phyloP scores from a whole-genome alignment of 257 asterid species.

The Solanum bulbocastanum region DNA sequence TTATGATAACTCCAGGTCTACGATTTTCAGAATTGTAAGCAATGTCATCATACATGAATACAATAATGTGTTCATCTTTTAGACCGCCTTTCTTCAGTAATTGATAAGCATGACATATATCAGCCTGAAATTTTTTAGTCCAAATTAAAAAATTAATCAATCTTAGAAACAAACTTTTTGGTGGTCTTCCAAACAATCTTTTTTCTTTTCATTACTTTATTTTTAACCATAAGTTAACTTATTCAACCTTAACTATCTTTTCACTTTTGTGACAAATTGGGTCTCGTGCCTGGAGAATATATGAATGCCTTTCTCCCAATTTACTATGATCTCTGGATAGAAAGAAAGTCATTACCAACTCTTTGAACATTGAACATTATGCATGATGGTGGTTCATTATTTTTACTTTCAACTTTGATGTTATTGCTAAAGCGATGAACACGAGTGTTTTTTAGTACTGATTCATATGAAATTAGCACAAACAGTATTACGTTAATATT shows the following conservation, averaged over 20 bases:
- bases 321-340: too few species aligned
- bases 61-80: slow-evolving; percentile 72
- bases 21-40: slow-evolving; percentile 63
- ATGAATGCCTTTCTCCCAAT: neutral
- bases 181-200: neutral
- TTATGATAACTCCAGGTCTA: slow-evolving; percentile 74
- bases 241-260: neutral
- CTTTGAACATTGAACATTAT: too few species aligned
- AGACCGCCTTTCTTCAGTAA: slow-evolving; percentile 65
- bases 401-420: too few species aligned
- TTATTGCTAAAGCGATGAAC: too few species aligned
- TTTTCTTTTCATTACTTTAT: neutral
- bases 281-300: neutral
- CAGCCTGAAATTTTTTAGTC: slow-evolving; percentile 36
- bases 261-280: neutral
- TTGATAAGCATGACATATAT: slow-evolving; percentile 95
- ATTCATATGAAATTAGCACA: neutral
- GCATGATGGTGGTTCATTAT: too few species aligned
- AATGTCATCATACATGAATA: slow-evolving; percentile 84
- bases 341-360: too few species aligned
- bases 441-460: neutral
- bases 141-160: neutral
- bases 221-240: neutral
- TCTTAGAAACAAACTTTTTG: neutral
- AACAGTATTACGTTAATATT: too few species aligned